Conservation (phyloP, 2,329 filamentous ascomycete genomes). For the Fusarium decemcellulare region DNA sequence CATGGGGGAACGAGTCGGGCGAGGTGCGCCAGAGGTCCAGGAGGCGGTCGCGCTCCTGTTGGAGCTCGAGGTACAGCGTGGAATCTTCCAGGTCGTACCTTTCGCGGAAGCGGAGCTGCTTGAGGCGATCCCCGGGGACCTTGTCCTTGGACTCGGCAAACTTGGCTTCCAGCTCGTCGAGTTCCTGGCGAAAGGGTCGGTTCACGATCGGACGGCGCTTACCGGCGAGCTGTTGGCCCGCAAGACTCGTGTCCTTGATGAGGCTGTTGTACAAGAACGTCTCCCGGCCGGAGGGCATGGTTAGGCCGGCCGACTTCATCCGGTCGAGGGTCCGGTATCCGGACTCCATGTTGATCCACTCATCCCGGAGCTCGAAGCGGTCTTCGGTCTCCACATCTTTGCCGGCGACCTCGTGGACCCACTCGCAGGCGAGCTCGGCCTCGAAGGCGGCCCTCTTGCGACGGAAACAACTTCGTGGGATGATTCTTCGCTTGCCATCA, state of each 20-base stretch:
- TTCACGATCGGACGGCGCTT: constrained; percentile 46
- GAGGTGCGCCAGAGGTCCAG: neutral
- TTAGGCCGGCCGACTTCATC: constrained; percentile 62
- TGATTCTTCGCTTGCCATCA: constrained; percentile 68
- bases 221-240: constrained; percentile 50
- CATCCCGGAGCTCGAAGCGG: constrained; percentile 59
- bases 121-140: constrained; percentile 39
- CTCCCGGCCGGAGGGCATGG: constrained; percentile 62
- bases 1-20: constrained; percentile 45
- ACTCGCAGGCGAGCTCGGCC: constrained; percentile 72
- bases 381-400: constrained; percentile 49
- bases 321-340: constrained; percentile 54
- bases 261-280: constrained; percentile 47
- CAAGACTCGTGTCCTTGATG: constrained; percentile 38
- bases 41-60: constrained; percentile 52
- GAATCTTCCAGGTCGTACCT: constrained; percentile 40
- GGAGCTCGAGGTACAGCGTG: constrained; percentile 48
- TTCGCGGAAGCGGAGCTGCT: constrained; percentile 48
- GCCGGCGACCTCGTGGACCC: constrained; percentile 71
- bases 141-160: constrained; percentile 25
- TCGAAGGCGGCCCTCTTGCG: constrained; percentile 72
- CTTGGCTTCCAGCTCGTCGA: constrained; percentile 55
- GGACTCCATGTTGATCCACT: constrained; percentile 63
- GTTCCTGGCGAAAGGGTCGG: constrained; percentile 59
- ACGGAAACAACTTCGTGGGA: constrained; percentile 72